Base-by-base conservation (phyloP, 306 rosid genomes). In the Medicago arabica region DNA sequence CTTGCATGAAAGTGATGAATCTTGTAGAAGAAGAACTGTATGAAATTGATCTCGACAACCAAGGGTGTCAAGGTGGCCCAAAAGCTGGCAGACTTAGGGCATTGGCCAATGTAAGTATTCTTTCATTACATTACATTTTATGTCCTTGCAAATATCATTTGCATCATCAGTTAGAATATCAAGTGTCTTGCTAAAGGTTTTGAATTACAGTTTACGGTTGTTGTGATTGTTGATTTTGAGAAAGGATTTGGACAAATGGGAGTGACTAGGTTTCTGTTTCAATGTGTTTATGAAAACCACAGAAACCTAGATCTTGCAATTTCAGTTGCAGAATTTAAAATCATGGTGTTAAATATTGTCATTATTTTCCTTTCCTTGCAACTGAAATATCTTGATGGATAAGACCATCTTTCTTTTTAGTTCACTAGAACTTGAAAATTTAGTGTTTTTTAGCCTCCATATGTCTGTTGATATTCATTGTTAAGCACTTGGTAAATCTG, bases 11-110 rank as follows among this genome's bases (percentile, higher is more conserved):
- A 80, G 84, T 57, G 17, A 82, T 51, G 70, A 61, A 68, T 71
- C 87, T 66, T 38, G 86, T 92, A 75, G 87, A 87, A 4, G 98
- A 96, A 80, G 96, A 88, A 62, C 88, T 87, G 16, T 96, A 82
- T 76, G 98, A 96, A 86, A 79, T 96, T 74, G 25, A 70, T 75
- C 89, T 90, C 40, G 99, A 96, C 80, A 92, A 92, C 85, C 80
- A 92, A 14, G 98, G 99, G 51, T 80, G 98, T 76, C 68, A 71
- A 18, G 85, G 88, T 84, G 97, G 97, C 83, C 94, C 99, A 9
- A 92, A 83, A 80, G 72, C 88, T 82, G 98, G 98, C 84, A 87
- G 99, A 86, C 86, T 88, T 50, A 63, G 86, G 80, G 88, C 88
- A 50, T 23, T 78, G 76, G 43, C 75, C 82, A 86, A 84, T 18